Conservation (phyloP, 441 rosid genomes). For the Raphanus hybrid region DNA sequence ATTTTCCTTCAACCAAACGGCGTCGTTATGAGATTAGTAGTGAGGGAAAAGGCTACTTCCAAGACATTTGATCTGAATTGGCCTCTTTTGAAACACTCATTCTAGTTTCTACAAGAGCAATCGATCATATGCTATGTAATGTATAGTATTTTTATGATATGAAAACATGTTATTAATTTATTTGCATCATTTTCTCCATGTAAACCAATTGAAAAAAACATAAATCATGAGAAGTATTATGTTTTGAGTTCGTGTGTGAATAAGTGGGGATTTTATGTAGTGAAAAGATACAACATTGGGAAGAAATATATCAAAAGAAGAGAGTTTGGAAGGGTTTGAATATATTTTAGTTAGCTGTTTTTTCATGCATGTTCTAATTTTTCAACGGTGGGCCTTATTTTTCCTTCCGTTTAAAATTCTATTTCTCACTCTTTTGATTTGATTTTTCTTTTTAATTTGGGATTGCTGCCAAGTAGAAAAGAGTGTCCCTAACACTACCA, state of each 20-base stretch:
- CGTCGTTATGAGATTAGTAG: conserved; percentile 4
- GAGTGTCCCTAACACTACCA: conserved; percentile 32
- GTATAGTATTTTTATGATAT: conserved; percentile 33
- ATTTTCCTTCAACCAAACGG: background rate
- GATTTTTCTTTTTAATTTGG: background rate
- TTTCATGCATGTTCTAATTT: conserved; percentile 32
- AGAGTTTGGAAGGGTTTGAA: conserved; percentile 14
- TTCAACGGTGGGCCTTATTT: conserved; percentile 38
- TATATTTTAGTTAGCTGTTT: background rate
- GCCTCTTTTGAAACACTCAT: conserved; percentile 33
- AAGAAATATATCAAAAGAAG: conserved; percentile 28
- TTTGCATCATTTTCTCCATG: background rate
- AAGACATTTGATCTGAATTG: conserved; percentile 41
- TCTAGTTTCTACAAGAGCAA: conserved; percentile 38
- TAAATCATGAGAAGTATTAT: background rate
- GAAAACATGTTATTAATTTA: conserved; percentile 7
- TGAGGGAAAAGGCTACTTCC: background rate
- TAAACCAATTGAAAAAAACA: background rate
- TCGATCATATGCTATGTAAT: conserved; percentile 39
- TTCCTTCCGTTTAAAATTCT: background rate
- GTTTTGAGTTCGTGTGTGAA: conserved; percentile 34
- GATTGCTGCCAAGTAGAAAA: conserved; percentile 37
- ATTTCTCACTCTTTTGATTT: background rate
- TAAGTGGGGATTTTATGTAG: conserved; percentile 38
- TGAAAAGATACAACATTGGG: conserved; percentile 32